Percentiles rank a stretch among this genome's conserved stretches.
These are phyloP conservation scores for Talaromyces rugulosus DNA, from an alignment of 2,329 filamentous ascomycete genomes.

Conservation along the genomic window DNA sequence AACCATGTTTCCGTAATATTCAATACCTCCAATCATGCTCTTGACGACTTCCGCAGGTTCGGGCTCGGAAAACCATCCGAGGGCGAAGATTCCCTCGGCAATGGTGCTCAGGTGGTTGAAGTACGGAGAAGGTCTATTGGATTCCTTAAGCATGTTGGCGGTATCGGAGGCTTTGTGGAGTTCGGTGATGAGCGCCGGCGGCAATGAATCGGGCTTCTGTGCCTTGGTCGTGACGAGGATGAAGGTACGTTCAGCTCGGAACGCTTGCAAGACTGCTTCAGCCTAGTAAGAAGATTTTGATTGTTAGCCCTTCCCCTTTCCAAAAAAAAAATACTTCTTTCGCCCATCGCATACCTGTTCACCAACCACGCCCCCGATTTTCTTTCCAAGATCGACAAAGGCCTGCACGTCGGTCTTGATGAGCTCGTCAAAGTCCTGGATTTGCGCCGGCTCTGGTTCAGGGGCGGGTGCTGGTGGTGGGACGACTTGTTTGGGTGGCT, in stretches of 20 bases:
- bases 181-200: constrained; percentile 74
- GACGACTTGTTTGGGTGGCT: constrained; percentile 30
- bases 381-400: constrained; percentile 73
- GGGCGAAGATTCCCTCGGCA: constrained; percentile 79
- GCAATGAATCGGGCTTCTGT: constrained; percentile 79
- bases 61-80: constrained; percentile 84
- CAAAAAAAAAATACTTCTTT: background rate
- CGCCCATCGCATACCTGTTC: constrained; percentile 61
- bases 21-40: constrained; percentile 75
- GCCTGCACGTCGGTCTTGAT: constrained; percentile 69
- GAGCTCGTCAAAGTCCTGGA: constrained; percentile 83
- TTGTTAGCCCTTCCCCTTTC: constrained; percentile 12
- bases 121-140: constrained; percentile 68
- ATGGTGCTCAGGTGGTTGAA: constrained; percentile 84
- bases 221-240: constrained; percentile 84
- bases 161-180: constrained; percentile 77
- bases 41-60: constrained; percentile 83
- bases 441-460: constrained; percentile 66
- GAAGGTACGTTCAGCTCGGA: constrained; percentile 81
- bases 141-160: constrained; percentile 76
- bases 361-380: constrained; percentile 71
- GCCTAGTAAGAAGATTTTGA: constrained; percentile 35
- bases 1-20: constrained; percentile 94
- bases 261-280: constrained; percentile 59
- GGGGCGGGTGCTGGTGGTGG: constrained; percentile 45